Evolutionary conservation across 225 moss, liverwort and hornwort species (phyloP).

Genomic region (Bryum argenteum): DNA sequence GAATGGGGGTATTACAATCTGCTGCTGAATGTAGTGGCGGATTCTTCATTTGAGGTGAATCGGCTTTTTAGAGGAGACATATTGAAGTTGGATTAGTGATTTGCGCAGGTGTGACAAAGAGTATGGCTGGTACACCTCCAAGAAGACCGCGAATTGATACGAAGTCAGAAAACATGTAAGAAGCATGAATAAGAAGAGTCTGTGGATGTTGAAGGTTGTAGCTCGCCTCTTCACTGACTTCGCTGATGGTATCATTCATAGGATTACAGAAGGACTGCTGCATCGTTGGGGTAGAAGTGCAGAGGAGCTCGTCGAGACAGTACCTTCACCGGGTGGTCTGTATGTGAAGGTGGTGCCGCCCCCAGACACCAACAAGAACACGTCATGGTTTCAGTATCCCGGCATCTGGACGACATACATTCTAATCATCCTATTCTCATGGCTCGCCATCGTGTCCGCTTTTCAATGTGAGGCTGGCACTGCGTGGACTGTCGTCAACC

Average conservation of each 20-base stretch:
- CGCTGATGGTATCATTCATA: conserved; percentile 6
- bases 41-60: no score
- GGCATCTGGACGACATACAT: conserved; percentile 98
- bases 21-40: no score
- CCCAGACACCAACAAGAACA: conserved; percentile 99
- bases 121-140: conserved; percentile 83
- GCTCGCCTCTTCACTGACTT: neutral
- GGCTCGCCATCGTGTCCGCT: conserved; percentile 89
- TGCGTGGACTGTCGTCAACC: conserved; percentile 94
- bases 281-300: conserved; percentile 61
- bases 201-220: no score
- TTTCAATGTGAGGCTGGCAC: conserved; percentile 88
- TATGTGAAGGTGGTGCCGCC: conserved; percentile 96
- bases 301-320: conserved; percentile 58
- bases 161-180: conserved; percentile 85
- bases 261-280: conserved; percentile 69
- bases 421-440: conserved; percentile 87
- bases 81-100: neutral
- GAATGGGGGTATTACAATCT: no score
- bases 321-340: conserved; percentile 53
- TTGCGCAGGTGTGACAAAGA: conserved; percentile 33
- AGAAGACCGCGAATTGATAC: conserved; percentile 68
- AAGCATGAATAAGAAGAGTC: no score
- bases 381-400: conserved; percentile 97
- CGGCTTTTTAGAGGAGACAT: no score